Percentiles rank a stretch among this genome's conserved stretches.
These are phyloP conservation scores for Flaveria robusta DNA, from an alignment of 129 eudicot genomes.

Conservation along the genomic window DNA sequence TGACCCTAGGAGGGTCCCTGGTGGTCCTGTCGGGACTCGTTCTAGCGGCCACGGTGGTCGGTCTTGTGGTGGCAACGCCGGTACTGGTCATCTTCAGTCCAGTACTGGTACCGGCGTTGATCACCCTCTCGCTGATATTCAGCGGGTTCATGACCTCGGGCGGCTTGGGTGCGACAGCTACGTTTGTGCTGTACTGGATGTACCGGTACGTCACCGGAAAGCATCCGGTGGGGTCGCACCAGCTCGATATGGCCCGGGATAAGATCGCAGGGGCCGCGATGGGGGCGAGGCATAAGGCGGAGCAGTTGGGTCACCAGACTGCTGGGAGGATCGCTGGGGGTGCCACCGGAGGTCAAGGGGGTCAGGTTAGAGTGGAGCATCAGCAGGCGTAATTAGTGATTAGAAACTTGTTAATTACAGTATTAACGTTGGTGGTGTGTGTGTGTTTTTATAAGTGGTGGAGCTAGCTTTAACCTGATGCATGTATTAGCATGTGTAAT, in stretches of 20 bases:
- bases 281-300: slow-evolving; percentile 47
- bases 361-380: slow-evolving; percentile 5
- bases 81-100: slow-evolving; percentile 68
- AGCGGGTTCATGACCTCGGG: slow-evolving; percentile 50
- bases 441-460: neutral
- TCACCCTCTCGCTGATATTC: slow-evolving; percentile 38
- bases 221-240: slow-evolving; percentile 56
- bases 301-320: slow-evolving; percentile 27
- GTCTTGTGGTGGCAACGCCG: slow-evolving; percentile 56
- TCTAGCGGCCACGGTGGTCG: slow-evolving; percentile 56
- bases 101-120: slow-evolving; percentile 52
- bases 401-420: neutral
- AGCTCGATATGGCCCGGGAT: slow-evolving; percentile 42
- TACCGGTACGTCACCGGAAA: slow-evolving; percentile 58
- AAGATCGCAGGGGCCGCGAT: slow-evolving; percentile 46
- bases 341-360: neutral
- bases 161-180: slow-evolving; percentile 45
- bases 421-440: neutral
- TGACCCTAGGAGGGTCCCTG: slow-evolving; percentile 54
- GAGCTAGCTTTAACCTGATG: neutral
- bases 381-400: neutral
- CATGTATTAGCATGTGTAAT: neutral
- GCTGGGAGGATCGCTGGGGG: neutral
- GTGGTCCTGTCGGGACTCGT: slow-evolving; percentile 59
- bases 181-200: slow-evolving; percentile 57